Conservation (phyloP, 345 rosid species). For the Eutrema heterophyllum region DNA sequence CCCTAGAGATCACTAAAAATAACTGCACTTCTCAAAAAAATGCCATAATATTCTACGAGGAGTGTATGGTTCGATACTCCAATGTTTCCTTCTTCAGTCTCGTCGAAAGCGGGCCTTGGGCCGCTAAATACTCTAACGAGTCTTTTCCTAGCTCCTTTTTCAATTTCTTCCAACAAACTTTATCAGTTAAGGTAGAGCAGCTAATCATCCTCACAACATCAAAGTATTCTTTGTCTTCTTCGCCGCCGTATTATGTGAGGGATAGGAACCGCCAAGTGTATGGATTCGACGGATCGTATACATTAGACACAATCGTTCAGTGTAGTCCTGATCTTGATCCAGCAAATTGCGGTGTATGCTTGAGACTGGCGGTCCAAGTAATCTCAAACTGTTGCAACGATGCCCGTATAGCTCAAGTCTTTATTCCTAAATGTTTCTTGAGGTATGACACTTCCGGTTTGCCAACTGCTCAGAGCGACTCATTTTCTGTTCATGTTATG, state of each 20-base stretch:
- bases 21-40: conserved; percentile 19
- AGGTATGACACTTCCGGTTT: not conserved
- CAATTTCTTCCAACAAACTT: not conserved
- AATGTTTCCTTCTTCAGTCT: not conserved
- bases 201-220: conserved; percentile 11
- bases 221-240: not conserved
- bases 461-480: not conserved
- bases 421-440: conserved; percentile 20
- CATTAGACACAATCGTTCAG: conserved; percentile 14
- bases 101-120: not conserved
- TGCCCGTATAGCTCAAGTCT: not conserved
- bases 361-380: not conserved
- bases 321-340: conserved; percentile 25
- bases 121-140: not conserved
- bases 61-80: conserved; percentile 42
- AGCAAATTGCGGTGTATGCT: not conserved
- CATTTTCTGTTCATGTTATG: not conserved
- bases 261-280: not conserved
- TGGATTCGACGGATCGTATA: not conserved
- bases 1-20: not conserved
- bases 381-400: conserved; percentile 1
- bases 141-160: not conserved
- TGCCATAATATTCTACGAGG: conserved; percentile 26
- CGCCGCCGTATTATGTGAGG: not conserved
- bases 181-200: conserved; percentile 5